phyloP scores from a whole-genome alignment of 2,329 filamentous ascomycete genomes.

The Conoideocrella luteorostrata region DNA sequence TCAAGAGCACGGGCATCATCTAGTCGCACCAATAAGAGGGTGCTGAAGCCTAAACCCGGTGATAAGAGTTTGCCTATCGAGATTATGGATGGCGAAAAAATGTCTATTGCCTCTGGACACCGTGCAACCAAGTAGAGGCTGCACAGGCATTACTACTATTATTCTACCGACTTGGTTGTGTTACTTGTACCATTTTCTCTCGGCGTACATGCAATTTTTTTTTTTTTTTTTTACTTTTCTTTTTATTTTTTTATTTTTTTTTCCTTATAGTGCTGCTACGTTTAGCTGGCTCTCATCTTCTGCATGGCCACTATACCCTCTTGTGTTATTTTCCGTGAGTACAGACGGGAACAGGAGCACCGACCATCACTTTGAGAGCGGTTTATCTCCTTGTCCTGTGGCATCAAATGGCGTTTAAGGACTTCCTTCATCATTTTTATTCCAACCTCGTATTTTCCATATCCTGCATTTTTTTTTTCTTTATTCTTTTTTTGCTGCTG shows the following conservation, averaged over 20 bases:
- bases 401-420: constrained; percentile 5
- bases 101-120: not conserved
- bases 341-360: not conserved
- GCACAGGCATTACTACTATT: too few species aligned
- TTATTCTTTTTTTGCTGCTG: not conserved
- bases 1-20: not conserved
- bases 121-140: too few species aligned
- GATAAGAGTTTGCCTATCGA: not conserved
- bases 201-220: not conserved
- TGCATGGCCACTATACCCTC: constrained; percentile 2
- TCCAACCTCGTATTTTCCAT: not conserved
- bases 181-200: not conserved
- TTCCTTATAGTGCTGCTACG: constrained; percentile 1
- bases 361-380: not conserved
- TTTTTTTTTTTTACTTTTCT: not conserved
- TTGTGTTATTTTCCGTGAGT: not conserved
- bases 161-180: not conserved
- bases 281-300: not conserved
- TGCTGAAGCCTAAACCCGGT: not conserved
- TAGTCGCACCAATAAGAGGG: not conserved
- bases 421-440: not conserved
- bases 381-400: not conserved
- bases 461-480: not conserved
- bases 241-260: constrained; percentile 1
- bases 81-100: constrained; percentile 5